phyloP scores from a whole-genome alignment of 2,329 filamentous ascomycete species.

The Sclerotinia nivalis region DNA sequence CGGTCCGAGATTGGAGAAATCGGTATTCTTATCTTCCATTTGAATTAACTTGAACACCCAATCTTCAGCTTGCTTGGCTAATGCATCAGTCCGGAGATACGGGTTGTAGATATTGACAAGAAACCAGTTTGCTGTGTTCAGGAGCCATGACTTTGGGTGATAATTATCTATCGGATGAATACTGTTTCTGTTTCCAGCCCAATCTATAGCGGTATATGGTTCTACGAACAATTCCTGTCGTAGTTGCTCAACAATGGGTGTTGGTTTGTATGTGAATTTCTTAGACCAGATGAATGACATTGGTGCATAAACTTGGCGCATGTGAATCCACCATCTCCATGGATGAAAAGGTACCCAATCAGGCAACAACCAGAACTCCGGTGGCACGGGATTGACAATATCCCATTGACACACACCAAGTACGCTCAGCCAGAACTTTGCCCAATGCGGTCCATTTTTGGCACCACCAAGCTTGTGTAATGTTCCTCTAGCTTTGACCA shows the following conservation, averaged over 20 bases:
- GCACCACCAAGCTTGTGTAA: slow-evolving; percentile 87
- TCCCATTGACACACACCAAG: slow-evolving; percentile 86
- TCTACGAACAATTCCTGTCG: slow-evolving; percentile 81
- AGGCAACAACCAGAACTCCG: slow-evolving; percentile 89
- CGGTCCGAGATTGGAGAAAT: slow-evolving; percentile 81
- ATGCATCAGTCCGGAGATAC: slow-evolving; percentile 64
- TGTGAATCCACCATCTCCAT: slow-evolving; percentile 98
- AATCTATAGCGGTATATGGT: slow-evolving; percentile 76
- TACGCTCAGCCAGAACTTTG: slow-evolving; percentile 91
- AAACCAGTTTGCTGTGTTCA: slow-evolving; percentile 77
- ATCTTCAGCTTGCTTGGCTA: slow-evolving; percentile 73
- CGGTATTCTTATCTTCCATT: slow-evolving; percentile 91
- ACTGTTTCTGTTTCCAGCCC: slow-evolving; percentile 74
- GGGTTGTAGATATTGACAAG: slow-evolving; percentile 80
- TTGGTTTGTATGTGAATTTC: slow-evolving; percentile 74
- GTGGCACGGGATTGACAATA: slow-evolving; percentile 89
- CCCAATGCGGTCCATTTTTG: slow-evolving; percentile 84
- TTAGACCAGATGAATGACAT: slow-evolving; percentile 91
- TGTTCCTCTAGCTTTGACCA: slow-evolving; percentile 80
- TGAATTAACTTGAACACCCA: slow-evolving; percentile 82
- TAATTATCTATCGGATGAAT: slow-evolving; percentile 84
- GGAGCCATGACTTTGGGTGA: slow-evolving; percentile 83
- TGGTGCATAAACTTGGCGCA: slow-evolving; percentile 90
- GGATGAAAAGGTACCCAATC: slow-evolving; percentile 89
- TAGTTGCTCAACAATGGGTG: slow-evolving; percentile 69